Evolutionary conservation across 2,329 filamentous ascomycete genomes (phyloP).

Genomic region (Apiospora pterosperma): DNA sequence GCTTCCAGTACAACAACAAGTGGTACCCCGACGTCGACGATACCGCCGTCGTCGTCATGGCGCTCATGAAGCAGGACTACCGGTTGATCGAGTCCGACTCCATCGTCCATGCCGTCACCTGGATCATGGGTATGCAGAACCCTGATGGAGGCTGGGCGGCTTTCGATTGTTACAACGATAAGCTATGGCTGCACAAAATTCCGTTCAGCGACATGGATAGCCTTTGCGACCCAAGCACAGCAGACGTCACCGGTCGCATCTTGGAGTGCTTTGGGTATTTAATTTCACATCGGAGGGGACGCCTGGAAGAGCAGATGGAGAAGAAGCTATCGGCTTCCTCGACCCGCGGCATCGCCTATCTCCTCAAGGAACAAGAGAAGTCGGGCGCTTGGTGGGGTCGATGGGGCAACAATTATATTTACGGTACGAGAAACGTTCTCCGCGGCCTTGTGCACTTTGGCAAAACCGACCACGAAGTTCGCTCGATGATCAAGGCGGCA

Average conservation of each 20-base stretch:
- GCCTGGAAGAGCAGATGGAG: neutral
- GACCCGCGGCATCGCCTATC: neutral
- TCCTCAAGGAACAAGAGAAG: neutral
- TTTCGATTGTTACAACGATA: conserved; percentile 31
- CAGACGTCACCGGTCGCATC: conserved; percentile 29
- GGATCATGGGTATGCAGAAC: conserved; percentile 34
- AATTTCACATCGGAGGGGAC: neutral
- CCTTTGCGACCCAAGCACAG: conserved; percentile 28
- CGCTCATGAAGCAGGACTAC: conserved; percentile 21
- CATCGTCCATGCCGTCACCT: conserved; percentile 9
- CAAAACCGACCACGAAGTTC: neutral
- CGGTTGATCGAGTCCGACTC: neutral
- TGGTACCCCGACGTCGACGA: conserved; percentile 32
- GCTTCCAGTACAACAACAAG: conserved; percentile 28
- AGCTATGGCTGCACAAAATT: conserved; percentile 28
- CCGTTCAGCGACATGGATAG: conserved; percentile 34
- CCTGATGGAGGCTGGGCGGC: conserved; percentile 31
- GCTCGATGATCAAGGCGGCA: neutral
- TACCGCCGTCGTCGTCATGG: conserved; percentile 26
- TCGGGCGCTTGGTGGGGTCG: neutral
- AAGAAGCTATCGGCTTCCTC: neutral
- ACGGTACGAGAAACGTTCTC: neutral
- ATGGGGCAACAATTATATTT: neutral
- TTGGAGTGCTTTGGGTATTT: neutral
- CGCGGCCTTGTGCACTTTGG: neutral